Percentiles rank a stretch among this genome's conserved stretches.
Conservation (phyloP, 306 rosid genomes). For the Dryas octopetala region DNA sequence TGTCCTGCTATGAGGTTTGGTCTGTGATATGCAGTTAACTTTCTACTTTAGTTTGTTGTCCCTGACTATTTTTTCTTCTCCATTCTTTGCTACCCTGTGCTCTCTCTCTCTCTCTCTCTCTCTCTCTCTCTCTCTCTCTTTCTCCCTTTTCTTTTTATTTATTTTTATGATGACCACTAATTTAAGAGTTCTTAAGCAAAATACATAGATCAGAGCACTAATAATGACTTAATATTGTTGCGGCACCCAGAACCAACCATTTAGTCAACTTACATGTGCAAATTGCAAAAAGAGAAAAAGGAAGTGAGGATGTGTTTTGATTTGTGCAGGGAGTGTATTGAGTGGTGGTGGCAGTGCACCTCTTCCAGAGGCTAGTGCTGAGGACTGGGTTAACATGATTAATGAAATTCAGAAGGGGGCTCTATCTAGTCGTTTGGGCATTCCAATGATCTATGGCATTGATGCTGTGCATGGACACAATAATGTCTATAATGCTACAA, state of each 20-base stretch:
- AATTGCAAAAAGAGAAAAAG: background rate
- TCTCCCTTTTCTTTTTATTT: no score
- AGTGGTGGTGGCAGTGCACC: constrained; percentile 97
- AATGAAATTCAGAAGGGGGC: constrained; percentile 82
- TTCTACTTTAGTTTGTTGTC: no score
- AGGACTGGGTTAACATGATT: constrained; percentile 91
- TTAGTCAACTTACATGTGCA: background rate
- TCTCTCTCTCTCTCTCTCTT: no score
- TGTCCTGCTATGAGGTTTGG: background rate
- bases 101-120: no score
- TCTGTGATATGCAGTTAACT: no score
- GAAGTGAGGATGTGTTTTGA: constrained; percentile 3
- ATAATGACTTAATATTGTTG: background rate
- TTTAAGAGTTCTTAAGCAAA: background rate
- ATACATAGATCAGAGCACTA: background rate
- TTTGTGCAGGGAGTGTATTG: constrained; percentile 79
- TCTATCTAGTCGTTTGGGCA: constrained; percentile 75
- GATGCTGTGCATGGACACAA: constrained; percentile 99
- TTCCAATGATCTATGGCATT: constrained; percentile 95
- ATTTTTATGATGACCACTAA: background rate
- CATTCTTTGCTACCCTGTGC: no score
- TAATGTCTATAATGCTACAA: constrained; percentile 87
- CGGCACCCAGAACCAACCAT: background rate
- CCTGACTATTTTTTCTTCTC: no score
- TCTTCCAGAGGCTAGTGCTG: constrained; percentile 80